Evolutionary conservation across 2,329 filamentous ascomycete genomes (phyloP), one percentile per base, ranked within the genome.

Genomic region (Pestalotiopsis sp.): DNA sequence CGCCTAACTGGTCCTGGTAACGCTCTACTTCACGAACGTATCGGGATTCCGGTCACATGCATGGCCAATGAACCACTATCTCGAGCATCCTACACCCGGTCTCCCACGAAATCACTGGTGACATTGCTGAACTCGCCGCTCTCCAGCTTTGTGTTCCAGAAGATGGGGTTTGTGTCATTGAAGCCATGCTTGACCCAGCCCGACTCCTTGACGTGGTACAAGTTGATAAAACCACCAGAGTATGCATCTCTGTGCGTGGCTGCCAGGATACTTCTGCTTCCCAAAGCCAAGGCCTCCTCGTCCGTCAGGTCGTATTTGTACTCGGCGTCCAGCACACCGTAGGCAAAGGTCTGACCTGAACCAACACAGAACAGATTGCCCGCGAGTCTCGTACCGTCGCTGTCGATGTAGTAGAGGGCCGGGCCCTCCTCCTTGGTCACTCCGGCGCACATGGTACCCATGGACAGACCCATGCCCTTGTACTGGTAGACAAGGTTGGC

Each of bases 181-280:
- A 99, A 99, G 71, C 96, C 96, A 79, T 98, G 95, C 89, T 97
- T 97, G 78, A 97, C 95, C 96, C 96, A 99, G 76, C 96, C 96
- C 72, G 94, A 92, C 86, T 99, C 95, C 90, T 98, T 98, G 80
- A 99, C 95, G 79, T 99, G 96, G 84, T 99, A 99, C 79, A 98
- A 81, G 85, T 99, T 99, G 88, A 99, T 98, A 85, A 90, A 98
- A 74, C 96, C 96, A 86, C 96, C 96, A 27, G 96, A 98, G 88
- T 93, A 99, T n/a, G 96, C 96, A 81, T 99, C 96, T 79, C 96
- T 89, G 84, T 99, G 96, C 70, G 95, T 98, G 67, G 96, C 96
- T 49, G 96, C 96, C 73, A 99, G 84, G 79, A 99, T 99, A 83
- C 94, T 97, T 79, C 96, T 88, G 78, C 92, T 90, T 68, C 95